Evolutionary conservation across 371 early-diverging fungal species (phyloP), one percentile per base, ranked within the genome.

Genomic region (Rhizopus delemar): DNA sequence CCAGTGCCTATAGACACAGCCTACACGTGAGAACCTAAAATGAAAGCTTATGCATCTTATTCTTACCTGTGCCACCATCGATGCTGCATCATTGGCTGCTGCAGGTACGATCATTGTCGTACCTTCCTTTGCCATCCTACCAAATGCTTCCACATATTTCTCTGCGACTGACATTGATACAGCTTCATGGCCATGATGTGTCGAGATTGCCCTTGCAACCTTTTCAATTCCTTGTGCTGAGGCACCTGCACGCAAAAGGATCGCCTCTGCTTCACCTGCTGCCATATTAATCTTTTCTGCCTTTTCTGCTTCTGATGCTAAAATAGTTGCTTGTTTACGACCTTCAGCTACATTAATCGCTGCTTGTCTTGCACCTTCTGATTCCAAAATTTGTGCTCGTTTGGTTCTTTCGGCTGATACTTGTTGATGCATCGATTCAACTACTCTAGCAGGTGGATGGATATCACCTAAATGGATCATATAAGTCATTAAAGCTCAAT

Each of bases 271-370:
- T 68, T 94, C 94, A 86, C 86, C 87, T 46, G 80, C 68, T 28
- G 98, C 98, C 57, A 86, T 79, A 68, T 97, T 97, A 63, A 98
- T 93, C 71, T 90, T 92, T 60, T 94, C 89, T 16, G 85, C 78
- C 71, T 88, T 91, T 32, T 87, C 88, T 16, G 96, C 98, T 76
- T 98, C 98, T 5, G 97, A 96, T 32, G 93, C 94, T 54, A 98
- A 78, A 62, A 98, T 96, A 12, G 90, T 82, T 2, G 96, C 85
- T 68, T 94, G 94, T 71, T 96, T 97, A 15, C 83, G 80, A 66
- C 98, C 98, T 75, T 98, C 96, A 15, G 98, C 98, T 11, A 97
- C 94, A 63, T 98, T 97, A 74, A 97, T 98, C 1, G 94, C 94
- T 15, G 96, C 88, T 74, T 98, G 98, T 57, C 98, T 88, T 28